phyloP scores from a whole-genome alignment of 768 basidiomycete species.

The Rhodotorula graminis region DNA sequence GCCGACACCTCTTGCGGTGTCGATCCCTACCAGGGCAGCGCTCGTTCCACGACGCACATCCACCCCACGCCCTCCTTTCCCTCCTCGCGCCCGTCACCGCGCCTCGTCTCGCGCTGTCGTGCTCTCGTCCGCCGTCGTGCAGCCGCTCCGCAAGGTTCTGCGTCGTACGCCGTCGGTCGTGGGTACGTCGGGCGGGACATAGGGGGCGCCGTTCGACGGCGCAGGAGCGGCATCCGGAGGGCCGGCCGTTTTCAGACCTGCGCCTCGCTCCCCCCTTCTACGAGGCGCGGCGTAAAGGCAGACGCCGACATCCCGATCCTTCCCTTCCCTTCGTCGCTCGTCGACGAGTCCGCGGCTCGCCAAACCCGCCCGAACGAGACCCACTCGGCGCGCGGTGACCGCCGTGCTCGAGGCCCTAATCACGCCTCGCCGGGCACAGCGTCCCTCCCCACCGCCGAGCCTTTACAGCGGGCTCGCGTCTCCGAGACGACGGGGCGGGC shows the following conservation, averaged over 20 bases:
- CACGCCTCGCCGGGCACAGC: constrained; percentile 17
- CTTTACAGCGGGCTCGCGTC: constrained; percentile 9
- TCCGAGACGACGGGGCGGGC: not conserved
- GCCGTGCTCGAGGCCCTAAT: not conserved
- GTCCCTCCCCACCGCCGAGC: not conserved
- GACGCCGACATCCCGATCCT: constrained; percentile 16
- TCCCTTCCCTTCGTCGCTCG: not conserved
- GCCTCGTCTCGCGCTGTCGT: not conserved
- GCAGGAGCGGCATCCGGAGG: not conserved
- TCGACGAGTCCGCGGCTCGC: not conserved
- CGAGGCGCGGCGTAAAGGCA: constrained; percentile 29
- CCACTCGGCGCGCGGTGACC: not conserved
- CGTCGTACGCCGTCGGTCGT: not conserved
- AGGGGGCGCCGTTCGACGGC: not conserved
- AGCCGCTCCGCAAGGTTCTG: not conserved
- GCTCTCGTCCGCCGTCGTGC: not conserved
- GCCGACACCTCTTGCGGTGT: not conserved
- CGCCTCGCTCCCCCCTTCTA: not conserved
- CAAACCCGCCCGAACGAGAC: not conserved
- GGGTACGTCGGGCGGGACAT: not conserved
- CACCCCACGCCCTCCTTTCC: not conserved
- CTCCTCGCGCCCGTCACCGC: not conserved
- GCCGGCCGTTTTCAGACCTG: constrained; percentile 14
- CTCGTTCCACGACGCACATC: constrained; percentile 1
- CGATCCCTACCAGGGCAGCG: not conserved